Evolutionary conservation across 2,329 filamentous ascomycete genomes (phyloP), one percentile per base, ranked within the genome.

Genomic region (Aspergillus hiratsukae): DNA sequence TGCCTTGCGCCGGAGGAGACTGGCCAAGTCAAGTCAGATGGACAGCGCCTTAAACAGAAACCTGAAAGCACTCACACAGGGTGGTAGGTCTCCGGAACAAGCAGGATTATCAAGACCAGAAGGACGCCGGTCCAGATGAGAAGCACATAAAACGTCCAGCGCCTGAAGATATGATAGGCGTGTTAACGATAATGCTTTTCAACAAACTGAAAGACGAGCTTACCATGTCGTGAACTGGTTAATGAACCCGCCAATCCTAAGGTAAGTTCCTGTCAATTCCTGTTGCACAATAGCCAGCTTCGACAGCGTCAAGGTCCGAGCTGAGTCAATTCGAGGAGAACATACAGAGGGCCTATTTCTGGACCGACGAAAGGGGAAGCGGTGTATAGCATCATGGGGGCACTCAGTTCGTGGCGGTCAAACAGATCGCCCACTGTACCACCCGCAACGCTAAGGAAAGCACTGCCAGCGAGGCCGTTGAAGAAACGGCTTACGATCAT

Each of bases 51-150:
- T 56, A 14, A 46, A 21, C 43, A 35, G 10, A 14, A n/a, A 9
- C 8, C 14, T 51, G 49, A 27, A 7, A 11, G 45, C 25, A 65
- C 72, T 55, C 68, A 72, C 70, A 74, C 82, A 23, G 82, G 82
- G 59, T 81, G 89, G 71, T 94, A 96, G 1, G 91, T 97, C 76
- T 97, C 91, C 4, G 91, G 92, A 2, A 96, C 90, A 46, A 91
- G 78, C 35, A 90, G 69, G 35, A 86, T 69, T 52, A 96, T 86
- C 57, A 84, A 76, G 10, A 80, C 69, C 51, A 90, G 79, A 65
- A 91, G 74, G 7, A 79, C 73, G n/a, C 80, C 83, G 1, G 86
- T 81, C 91, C 90, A 96, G 51, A 96, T 95, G 51, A 96, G 75
- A 57, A 96, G 78, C 3, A 91, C 81, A 69, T 92, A 96, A 72